Evolutionary conservation across 345 rosid genomes (phyloP), one percentile per base, ranked within the genome.

Genomic region (Syzygium jambos): DNA sequence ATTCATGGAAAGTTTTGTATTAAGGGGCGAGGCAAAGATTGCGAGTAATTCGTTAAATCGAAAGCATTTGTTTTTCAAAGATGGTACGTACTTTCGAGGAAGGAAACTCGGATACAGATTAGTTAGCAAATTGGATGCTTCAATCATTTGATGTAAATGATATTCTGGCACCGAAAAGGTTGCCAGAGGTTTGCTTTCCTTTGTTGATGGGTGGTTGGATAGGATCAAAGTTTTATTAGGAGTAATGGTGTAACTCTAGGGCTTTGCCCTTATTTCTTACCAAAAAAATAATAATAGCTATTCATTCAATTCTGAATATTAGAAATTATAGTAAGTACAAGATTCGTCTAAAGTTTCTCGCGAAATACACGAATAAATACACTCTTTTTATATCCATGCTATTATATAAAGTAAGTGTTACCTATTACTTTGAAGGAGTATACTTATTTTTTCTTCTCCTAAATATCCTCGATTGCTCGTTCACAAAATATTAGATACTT

Each of bases 41-140:
- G 46, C 22, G 3, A 68, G 46, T 16, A 34, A 68, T 68, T 68
- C 78, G 17, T 68, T 68, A 38, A 68, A 68, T 41, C 25, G 1
- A 34, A 34, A 34, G 78, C 7, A 68, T 68, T 34, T 17, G 9
- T 2, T 17, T 34, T 34, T 68, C 14, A 2, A 1, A 1, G 25
- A 57, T 25, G 1, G 3, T 6, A 57, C 1, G 11, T 57, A 57
- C 63, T 25, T 11, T 4, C 10, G 11, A 5, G 0, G 0, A 57
- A 25, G 14, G 6, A 25, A 57, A 57, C 27, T n/a, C 3, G 0
- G 2, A 3, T 23, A 10, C 14, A 23, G 0, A 23, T 56, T 56
- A 56, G n/a, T 9, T 56, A 23, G 2, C 27, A 57, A 57, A 57
- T 57, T n/a, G 5, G 11, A 57, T 5, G 11, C 63, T 57, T 57